These are phyloP conservation scores for Chloranthus sessilifolius DNA, from an alignment of 164 flowering plant genomes.

Conservation along the genomic window DNA sequence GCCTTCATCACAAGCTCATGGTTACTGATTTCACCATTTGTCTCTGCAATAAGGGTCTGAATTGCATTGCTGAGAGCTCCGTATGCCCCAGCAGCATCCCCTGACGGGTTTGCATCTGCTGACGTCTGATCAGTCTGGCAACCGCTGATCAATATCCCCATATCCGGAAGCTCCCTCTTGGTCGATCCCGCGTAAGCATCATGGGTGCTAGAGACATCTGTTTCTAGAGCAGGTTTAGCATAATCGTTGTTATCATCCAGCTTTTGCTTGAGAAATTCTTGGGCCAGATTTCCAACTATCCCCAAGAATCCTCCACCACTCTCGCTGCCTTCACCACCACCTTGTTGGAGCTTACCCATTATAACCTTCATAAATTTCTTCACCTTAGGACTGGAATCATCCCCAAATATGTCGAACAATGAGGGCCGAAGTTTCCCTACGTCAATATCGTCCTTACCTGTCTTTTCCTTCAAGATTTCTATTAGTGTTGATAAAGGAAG, in stretches of 20 bases:
- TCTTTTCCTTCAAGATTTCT: constrained; percentile 84
- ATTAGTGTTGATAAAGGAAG: constrained; percentile 82
- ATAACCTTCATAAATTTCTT: constrained; percentile 93
- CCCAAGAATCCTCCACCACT: constrained; percentile 62
- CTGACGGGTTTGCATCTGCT: constrained; percentile 79
- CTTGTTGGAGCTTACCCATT: constrained; percentile 49
- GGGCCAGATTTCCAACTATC: constrained; percentile 66
- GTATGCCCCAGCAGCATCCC: constrained; percentile 52
- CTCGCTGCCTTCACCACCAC: constrained; percentile 30
- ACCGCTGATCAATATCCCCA: constrained; percentile 73
- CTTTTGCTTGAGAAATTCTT: constrained; percentile 74
- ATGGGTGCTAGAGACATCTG: constrained; percentile 52
- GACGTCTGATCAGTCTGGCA: constrained; percentile 93
- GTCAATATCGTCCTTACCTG: constrained; percentile 91
- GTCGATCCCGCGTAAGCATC: constrained; percentile 75
- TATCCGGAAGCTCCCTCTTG: constrained; percentile 49
- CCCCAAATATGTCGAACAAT: constrained; percentile 76
- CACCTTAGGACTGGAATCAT: constrained; percentile 92
- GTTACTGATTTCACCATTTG: constrained; percentile 47
- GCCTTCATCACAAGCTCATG: constrained; percentile 66
- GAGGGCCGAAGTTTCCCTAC: constrained; percentile 84
- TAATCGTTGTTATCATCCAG: constrained; percentile 68
- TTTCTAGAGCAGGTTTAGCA: constrained; percentile 66
- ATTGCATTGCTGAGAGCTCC: constrained; percentile 98
- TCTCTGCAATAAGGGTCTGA: constrained; percentile 60